Evolutionary conservation across 2,329 filamentous ascomycete genomes (phyloP).

Genomic region (Exophiala bonariae): DNA sequence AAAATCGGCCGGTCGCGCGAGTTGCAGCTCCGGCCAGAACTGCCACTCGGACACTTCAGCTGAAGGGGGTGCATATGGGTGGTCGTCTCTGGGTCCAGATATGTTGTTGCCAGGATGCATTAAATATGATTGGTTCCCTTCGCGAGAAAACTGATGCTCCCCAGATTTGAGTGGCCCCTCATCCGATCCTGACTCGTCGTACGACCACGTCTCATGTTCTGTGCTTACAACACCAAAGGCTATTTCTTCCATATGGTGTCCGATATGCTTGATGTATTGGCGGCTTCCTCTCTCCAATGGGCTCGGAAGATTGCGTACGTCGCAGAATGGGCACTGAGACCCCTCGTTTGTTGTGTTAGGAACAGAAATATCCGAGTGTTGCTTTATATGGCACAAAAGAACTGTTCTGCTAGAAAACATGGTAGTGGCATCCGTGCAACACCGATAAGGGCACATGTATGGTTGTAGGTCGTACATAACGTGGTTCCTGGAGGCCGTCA

Average conservation of each 20-base stretch:
- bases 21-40: not conserved
- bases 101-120: not conserved
- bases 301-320: not conserved
- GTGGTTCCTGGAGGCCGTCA: conserved; percentile 9
- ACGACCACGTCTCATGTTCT: conserved; percentile 17
- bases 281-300: not conserved
- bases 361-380: not conserved
- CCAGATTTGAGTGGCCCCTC: not conserved
- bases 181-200: conserved; percentile 14
- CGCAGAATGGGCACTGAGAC: not conserved
- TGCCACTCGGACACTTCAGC: not conserved
- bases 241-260: conserved; percentile 24
- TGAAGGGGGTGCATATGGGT: not conserved
- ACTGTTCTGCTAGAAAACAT: not conserved
- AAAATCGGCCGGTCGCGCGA: no score
- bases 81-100: not conserved
- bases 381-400: conserved; percentile 2
- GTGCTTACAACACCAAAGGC: conserved; percentile 14
- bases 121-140: not conserved
- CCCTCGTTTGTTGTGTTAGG: not conserved
- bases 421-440: conserved; percentile 3
- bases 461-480: conserved; percentile 16
- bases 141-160: not conserved
- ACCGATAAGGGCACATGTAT: conserved; percentile 12
- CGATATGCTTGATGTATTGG: conserved; percentile 11